Conservation (phyloP, 345 rosid species). For the Citrus medica region DNA sequence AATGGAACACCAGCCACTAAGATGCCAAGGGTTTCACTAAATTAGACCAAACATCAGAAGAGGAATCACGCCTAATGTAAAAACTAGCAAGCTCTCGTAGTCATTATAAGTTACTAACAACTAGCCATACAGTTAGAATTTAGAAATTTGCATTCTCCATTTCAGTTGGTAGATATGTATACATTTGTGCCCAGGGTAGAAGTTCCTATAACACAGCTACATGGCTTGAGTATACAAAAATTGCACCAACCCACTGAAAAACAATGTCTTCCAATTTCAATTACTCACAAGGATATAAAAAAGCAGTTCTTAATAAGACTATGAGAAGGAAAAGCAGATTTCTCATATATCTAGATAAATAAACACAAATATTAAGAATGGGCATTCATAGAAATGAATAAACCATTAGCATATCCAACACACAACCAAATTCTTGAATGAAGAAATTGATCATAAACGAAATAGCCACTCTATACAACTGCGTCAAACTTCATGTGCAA, state of each 20-base stretch:
- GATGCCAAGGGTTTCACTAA: background rate
- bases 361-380: background rate
- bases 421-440: background rate
- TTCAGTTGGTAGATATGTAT: background rate
- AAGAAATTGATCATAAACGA: background rate
- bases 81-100: background rate
- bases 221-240: background rate
- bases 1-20: background rate
- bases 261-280: background rate
- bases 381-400: background rate
- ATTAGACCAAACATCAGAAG: background rate
- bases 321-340: background rate
- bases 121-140: background rate
- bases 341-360: background rate
- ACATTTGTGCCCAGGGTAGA: background rate
- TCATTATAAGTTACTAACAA: background rate
- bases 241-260: background rate
- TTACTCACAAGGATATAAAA: background rate
- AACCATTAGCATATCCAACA: background rate
- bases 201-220: background rate
- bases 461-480: background rate
- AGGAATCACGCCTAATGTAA: background rate
- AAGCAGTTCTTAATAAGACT: background rate
- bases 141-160: background rate
- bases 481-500: background rate